Base-by-base conservation (phyloP, 2,329 filamentous ascomycete species). In the Claviceps sp. region DNA sequence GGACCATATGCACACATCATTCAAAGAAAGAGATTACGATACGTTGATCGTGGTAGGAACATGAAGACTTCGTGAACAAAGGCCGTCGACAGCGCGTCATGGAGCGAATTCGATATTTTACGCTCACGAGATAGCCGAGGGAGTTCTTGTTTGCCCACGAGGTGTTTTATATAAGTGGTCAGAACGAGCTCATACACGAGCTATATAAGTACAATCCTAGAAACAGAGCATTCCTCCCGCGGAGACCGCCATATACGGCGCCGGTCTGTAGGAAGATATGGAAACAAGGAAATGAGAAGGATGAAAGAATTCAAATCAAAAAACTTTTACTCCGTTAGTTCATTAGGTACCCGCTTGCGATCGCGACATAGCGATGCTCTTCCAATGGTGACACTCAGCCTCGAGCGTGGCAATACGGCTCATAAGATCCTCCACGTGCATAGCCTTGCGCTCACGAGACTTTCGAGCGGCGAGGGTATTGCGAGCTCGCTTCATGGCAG, bases 391-490 rank as follows among this genome's bases (percentile, higher is more conserved):
- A 60, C 79, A 75, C 64, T 84, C 81, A 42, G 76, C 74, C 66
- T 83, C 76, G 30, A 91, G 71, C 64, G 85, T 81, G 18, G 73
- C 75, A 61, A 95, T 89, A 61, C 79, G 75, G 41, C 77, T 77
- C 72, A 94, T 86, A 46, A 95, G 75, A 53, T 82, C 79, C 52
- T 87, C 82, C 55, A 91, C 75, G 59, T 84, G 79, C 65, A 85
- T 77, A 53, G 87, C 82, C 73, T 95, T 95, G 58, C 89, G 84
- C 63, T 89, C 84, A 50, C 91, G 84, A 54, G 89, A 95, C 72
- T 95, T 95, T 59, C 91, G 89, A 61, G 91, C 91, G 18, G 91
- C 91, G 66, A 94, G 79, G 8, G 89, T 95, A 68, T 96, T 97
- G 59, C 89, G 85, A 49, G 89, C 90, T 66, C 91, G 87, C 82